Conservation (phyloP, 257 asterid species). For the Marsdenia floribunda region DNA sequence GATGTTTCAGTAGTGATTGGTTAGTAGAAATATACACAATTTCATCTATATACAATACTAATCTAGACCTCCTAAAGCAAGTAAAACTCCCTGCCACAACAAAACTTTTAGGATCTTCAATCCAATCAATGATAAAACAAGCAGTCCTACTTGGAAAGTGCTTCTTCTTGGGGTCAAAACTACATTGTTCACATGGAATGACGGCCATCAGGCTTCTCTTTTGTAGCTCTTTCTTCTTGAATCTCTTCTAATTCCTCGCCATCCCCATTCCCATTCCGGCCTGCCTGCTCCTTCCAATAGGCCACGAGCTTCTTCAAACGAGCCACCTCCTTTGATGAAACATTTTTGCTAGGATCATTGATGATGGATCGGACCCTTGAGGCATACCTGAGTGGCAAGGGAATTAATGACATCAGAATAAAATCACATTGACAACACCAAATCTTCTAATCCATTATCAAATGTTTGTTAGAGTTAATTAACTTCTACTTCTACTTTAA, state of each 20-base stretch:
- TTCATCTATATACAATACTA: constrained; percentile 19
- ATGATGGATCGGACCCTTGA: constrained; percentile 87
- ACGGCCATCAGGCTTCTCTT: constrained; percentile 57
- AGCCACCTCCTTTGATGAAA: constrained; percentile 87
- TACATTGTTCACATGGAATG: constrained; percentile 50
- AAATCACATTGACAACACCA: neutral
- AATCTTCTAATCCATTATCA: neutral
- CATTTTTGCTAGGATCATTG: constrained; percentile 87
- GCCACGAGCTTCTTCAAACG: constrained; percentile 75
- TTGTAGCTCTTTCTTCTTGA: constrained; percentile 57
- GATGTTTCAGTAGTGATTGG: neutral
- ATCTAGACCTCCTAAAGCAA: constrained; percentile 1
- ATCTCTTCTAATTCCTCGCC: constrained; percentile 86
- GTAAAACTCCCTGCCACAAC: constrained; percentile 11
- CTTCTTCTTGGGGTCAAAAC: neutral
- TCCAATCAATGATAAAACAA: neutral
- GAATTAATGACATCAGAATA: constrained; percentile 1
- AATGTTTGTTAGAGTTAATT: neutral
- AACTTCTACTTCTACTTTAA: neutral
- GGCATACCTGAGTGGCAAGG: constrained; percentile 57
- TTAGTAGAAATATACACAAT: constrained; percentile 21
- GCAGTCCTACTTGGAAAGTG: neutral
- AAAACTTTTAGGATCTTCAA: constrained; percentile 7
- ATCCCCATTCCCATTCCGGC: constrained; percentile 65
- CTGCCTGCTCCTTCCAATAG: constrained; percentile 90